phyloP scores from a whole-genome alignment of 225 moss, liverwort and hornwort genomes.

The Polytrichum commune region DNA sequence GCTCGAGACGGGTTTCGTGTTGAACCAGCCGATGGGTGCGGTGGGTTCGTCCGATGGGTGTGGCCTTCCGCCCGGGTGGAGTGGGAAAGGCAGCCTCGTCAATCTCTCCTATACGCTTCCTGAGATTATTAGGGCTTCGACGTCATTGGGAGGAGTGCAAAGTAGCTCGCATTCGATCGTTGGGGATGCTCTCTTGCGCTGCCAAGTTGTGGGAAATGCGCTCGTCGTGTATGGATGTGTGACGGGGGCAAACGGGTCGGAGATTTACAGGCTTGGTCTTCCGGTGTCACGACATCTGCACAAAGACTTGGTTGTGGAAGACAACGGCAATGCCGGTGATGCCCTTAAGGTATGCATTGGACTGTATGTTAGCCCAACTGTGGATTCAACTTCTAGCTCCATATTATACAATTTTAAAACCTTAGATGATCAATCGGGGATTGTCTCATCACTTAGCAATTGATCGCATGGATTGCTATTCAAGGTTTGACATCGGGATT shows the following conservation, averaged over 20 bases:
- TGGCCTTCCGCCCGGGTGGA: conserved; percentile 71
- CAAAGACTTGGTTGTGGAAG: conserved; percentile 50
- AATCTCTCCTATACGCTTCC: conserved; percentile 79
- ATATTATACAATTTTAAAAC: no score
- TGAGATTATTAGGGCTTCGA: conserved; percentile 44
- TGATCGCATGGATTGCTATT: no score
- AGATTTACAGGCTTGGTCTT: conserved; percentile 71
- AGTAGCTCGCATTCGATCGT: conserved; percentile 21
- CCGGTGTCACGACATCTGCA: conserved; percentile 55
- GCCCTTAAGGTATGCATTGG: conserved; percentile 44
- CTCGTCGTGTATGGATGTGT: conserved; percentile 86
- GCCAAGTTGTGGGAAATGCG: conserved; percentile 74
- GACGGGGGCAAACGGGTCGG: conserved; percentile 60
- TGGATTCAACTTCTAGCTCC: background rate
- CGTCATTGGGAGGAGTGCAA: conserved; percentile 17
- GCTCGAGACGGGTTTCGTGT: conserved; percentile 89
- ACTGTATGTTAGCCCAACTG: background rate
- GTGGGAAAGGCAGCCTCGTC: conserved; percentile 56
- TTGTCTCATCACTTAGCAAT: no score
- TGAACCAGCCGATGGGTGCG: conserved; percentile 42
- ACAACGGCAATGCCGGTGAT: conserved; percentile 42
- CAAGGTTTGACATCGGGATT: no score
- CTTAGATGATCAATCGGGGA: no score
- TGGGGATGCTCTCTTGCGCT: conserved; percentile 79
- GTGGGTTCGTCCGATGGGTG: conserved; percentile 41